Evolutionary conservation across 2,329 filamentous ascomycete species (phyloP).

Genomic region (Fusarium veterinarium): DNA sequence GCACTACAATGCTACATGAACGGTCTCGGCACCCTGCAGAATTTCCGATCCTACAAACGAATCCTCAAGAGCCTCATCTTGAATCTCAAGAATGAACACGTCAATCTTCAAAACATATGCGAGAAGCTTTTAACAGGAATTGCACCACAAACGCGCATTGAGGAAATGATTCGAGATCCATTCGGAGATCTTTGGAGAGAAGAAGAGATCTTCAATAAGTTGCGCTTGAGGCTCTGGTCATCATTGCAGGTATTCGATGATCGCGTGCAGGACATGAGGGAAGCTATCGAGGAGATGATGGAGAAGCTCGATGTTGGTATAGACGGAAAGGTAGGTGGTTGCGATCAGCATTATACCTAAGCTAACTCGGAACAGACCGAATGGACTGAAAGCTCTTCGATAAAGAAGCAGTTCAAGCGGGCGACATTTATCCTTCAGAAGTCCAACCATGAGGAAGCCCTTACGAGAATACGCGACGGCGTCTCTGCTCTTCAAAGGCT

Average conservation of each 20-base stretch:
- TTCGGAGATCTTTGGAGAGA: not conserved
- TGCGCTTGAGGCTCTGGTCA: not conserved
- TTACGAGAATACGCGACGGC: not conserved
- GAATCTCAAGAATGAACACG: not conserved
- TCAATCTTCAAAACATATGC: not conserved
- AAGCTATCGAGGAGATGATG: not conserved
- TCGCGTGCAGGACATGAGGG: not conserved
- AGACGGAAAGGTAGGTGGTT: not conserved
- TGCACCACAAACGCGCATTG: not conserved
- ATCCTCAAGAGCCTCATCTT: constrained; percentile 1
- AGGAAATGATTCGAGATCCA: not conserved
- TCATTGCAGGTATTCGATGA: not conserved
- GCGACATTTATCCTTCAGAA: not conserved
- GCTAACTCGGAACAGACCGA: not conserved
- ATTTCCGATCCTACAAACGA: not conserved
- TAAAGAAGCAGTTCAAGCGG: not conserved
- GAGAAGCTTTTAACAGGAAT: not conserved
- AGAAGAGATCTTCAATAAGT: accelerated
- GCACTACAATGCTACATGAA: not conserved
- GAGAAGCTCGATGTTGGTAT: not conserved
- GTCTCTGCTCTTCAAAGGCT: not conserved
- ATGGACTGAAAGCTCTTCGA: accelerated
- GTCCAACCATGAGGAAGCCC: not conserved
- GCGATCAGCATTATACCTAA: accelerated
- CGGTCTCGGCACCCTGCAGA: not conserved